phyloP scores from a whole-genome alignment of 2,329 filamentous ascomycete genomes.

The Cytospora piceicola region DNA sequence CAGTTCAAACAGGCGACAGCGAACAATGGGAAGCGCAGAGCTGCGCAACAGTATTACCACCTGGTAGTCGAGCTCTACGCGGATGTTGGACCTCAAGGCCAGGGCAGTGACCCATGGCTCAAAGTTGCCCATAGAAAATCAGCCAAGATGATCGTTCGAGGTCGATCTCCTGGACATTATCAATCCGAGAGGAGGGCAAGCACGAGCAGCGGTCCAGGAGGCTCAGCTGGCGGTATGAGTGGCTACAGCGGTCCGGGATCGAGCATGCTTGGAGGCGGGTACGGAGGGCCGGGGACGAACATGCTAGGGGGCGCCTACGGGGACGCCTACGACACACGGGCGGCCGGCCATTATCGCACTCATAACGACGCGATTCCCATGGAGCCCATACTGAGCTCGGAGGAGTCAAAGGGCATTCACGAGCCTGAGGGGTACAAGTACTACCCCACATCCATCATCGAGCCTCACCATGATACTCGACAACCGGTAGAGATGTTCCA shows the following conservation, averaged over 20 bases:
- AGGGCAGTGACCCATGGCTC: constrained; percentile 59
- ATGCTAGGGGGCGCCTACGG: constrained; percentile 47
- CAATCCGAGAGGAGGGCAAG: constrained; percentile 71
- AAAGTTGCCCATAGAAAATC: constrained; percentile 75
- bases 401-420: constrained; percentile 56
- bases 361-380: constrained; percentile 55
- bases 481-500: constrained; percentile 55
- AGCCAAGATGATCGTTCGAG: constrained; percentile 84
- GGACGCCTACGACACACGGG: constrained; percentile 46
- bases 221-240: constrained; percentile 65
- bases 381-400: constrained; percentile 55
- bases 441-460: constrained; percentile 56
- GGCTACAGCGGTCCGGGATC: constrained; percentile 44
- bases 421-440: constrained; percentile 59
- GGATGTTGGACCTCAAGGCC: constrained; percentile 58
- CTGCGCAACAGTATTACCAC: constrained; percentile 91
- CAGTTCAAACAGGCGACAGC: constrained; percentile 94
- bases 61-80: constrained; percentile 84
- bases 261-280: constrained; percentile 46
- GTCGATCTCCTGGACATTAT: constrained; percentile 80
- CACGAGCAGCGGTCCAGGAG: constrained; percentile 68
- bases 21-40: constrained; percentile 89
- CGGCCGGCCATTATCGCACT: constrained; percentile 46
- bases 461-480: constrained; percentile 48
- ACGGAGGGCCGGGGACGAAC: constrained; percentile 42